Evolutionary conservation across 768 basidiomycete species (phyloP), one percentile per base, ranked within the genome.

Genomic region (Lentinula lateritia): DNA sequence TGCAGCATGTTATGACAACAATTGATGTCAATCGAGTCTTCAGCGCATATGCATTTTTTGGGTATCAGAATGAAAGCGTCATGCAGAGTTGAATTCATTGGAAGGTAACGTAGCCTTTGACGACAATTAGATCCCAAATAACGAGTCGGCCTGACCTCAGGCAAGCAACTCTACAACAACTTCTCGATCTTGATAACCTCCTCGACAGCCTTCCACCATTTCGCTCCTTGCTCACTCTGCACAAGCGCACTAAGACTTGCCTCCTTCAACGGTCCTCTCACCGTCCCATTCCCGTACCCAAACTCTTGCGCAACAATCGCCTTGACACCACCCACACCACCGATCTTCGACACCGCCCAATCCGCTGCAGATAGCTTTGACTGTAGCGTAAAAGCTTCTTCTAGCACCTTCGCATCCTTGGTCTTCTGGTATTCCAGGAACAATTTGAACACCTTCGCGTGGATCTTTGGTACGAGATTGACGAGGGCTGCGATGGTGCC

Each of bases 271-370:
- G 85, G 84, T 5, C 78, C 75, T 45, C 86, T 74, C 45, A 87
- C 83, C 16, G 62, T 58, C 15, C 74, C 66, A 10, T 72, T 68
- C 32, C 89, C 89, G 63, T 90, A 89, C 4, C 81, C 86, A 71
- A 88, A 90, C 63, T 84, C 76, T 67, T 78, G 79, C 35, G 80
- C 71, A n/a, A 88, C 76, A 43, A 89, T 72, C 2, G 83, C 79
- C 72, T 90, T 90, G 67, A 89, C 76, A 4, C 85, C 88, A 3
- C 82, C 81, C 48, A 90, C 85, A 1, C 87, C 87, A 13, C 89
- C 87, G 15, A 87, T 71, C 67, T 83, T 85, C 34, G 79, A 77
- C 23, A 78, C 71, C 15, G 86, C 85, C 81, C 84, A 87, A 68
- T 91, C 89, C 3, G 81, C 84, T 65, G 88, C 87, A 0, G 82